Evolutionary conservation across 2,329 filamentous ascomycete genomes (phyloP).

Genomic region (Metarhizium rileyi): DNA sequence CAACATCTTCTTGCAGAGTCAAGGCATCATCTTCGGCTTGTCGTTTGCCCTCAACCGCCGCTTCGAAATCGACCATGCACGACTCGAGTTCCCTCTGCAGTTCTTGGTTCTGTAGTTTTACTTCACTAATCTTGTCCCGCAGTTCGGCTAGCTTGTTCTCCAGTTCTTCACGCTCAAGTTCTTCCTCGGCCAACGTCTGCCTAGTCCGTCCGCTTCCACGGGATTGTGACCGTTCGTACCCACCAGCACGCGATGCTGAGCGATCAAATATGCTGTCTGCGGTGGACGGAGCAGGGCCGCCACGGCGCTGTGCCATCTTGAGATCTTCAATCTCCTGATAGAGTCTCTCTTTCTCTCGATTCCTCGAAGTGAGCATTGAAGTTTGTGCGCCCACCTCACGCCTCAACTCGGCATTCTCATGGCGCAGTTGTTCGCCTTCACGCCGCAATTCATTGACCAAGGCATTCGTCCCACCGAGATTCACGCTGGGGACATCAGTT

Average conservation of each 20-base stretch:
- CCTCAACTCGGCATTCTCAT: conserved; percentile 85
- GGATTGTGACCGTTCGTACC: conserved; percentile 61
- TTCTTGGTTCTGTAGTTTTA: conserved; percentile 84
- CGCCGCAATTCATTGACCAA: conserved; percentile 66
- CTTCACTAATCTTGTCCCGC: conserved; percentile 75
- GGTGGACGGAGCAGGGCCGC: conserved; percentile 49
- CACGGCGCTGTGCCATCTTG: conserved; percentile 75
- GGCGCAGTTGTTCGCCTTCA: conserved; percentile 66
- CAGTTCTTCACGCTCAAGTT: conserved; percentile 74
- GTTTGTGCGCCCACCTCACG: conserved; percentile 92
- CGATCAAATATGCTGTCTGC: conserved; percentile 89
- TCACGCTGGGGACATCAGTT: conserved; percentile 39
- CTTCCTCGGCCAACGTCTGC: conserved; percentile 51
- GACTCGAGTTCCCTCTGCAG: conserved; percentile 74
- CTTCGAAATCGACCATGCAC: conserved; percentile 70
- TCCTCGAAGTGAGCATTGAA: conserved; percentile 92
- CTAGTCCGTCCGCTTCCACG: conserved; percentile 60
- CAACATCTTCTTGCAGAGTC: conserved; percentile 70
- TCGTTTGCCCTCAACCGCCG: conserved; percentile 53
- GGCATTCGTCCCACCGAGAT: conserved; percentile 50
- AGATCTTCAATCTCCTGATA: conserved; percentile 97
- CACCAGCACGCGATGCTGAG: conserved; percentile 75
- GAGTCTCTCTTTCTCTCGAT: conserved; percentile 86
- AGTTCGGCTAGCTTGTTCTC: conserved; percentile 77
- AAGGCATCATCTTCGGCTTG: conserved; percentile 48